Evolutionary conservation across 2,329 filamentous ascomycete genomes (phyloP), one percentile per base, ranked within the genome.

Genomic region (Cordyceps tenuipes): DNA sequence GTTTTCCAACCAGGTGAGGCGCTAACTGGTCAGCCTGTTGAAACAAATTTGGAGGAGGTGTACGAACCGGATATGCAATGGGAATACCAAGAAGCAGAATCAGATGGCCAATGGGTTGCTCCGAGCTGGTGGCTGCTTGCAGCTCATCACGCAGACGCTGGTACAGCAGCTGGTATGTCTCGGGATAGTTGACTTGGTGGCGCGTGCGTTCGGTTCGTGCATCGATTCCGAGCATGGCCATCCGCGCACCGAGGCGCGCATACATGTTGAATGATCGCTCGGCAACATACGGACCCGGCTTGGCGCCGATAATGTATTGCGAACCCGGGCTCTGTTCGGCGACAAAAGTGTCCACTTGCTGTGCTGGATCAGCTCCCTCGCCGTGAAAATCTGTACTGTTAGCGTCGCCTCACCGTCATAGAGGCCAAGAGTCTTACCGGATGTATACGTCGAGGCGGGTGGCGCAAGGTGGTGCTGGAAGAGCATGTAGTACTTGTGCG

Each of bases 401-500:
- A 59, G 49, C 21, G 73, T 77, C 82, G 17, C 23, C 19, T 13
- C 15, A 12, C 9, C 17, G 34, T 5, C 31, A 8, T 2, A 23
- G 29, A 12, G 4, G 23, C 12, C 21, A 3, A 12, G 7, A 12
- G 19, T 23, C 62, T 63, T 64, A 79, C 89, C 88, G 1, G 90
- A 90, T 3, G 91, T 96, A 71, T 87, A 97, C 1, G 92, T 96
- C 34, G 89, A 92, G 63, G 82, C 78, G 0, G 93, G 91, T 1
- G 93, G 93, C 13, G 92, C 84, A 54, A 95, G 77, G 68, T 97
- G 93, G 67, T 99, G 94, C 75, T 99, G 94, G 74, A 99, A 99
- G 10, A 99, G 82, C 82, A 97, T 84, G 71, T 99, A 99, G 74
- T 97, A 97, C 74, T 99, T 99, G 79, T 94, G 95, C 1, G 94